Base-by-base conservation (phyloP, 139 green algal species). In the Nannochloris sp. region DNA sequence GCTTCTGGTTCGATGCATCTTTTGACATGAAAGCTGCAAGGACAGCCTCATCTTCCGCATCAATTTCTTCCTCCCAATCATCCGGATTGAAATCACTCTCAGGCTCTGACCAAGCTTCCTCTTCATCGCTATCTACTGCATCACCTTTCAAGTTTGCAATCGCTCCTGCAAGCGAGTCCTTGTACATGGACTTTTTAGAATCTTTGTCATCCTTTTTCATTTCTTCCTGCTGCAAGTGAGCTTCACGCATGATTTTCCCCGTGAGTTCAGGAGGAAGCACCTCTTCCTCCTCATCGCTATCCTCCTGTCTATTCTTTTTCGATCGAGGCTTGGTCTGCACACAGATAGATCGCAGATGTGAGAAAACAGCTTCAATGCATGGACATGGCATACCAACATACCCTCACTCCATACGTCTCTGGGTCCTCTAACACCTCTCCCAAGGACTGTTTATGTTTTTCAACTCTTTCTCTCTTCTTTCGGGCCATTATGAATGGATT, bases 181-280 rank as follows among this genome's bases (percentile, higher is more conserved):
- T 56, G 48, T 29, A 19, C 49, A 27, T 46, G 60, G 66, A 57
- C 44, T 24, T 21, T 25, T 53, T 58, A 48, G 37, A 68, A 70
- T 62, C 21, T 54, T 25, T 40, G 4, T 69, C 81, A 16, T 92
- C 85, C 5, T 53, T 19, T 19, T 19, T 53, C 10, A 97, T 11
- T 54, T 97, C 91, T 51, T 87, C 68, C 70, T 92, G 87, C 76
- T 97, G 90, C 55, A 75, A 70, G 0, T 76, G 75, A 2, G 91
- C 89, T 58, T 87, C 80, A 40, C 78, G 72, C 31, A 97, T 69
- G 53, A 97, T 92, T 37, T 80, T 78, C 34, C 67, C 64, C 16
- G 73, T 88, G 25, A 91, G 40, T 25, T 75, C 75, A 3, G 68
- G 75, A 3, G 79, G 62, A 54, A 92, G 54, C 19, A 51, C 64